phyloP scores from a whole-genome alignment of 306 rosid genomes.

The Corylus americana region DNA sequence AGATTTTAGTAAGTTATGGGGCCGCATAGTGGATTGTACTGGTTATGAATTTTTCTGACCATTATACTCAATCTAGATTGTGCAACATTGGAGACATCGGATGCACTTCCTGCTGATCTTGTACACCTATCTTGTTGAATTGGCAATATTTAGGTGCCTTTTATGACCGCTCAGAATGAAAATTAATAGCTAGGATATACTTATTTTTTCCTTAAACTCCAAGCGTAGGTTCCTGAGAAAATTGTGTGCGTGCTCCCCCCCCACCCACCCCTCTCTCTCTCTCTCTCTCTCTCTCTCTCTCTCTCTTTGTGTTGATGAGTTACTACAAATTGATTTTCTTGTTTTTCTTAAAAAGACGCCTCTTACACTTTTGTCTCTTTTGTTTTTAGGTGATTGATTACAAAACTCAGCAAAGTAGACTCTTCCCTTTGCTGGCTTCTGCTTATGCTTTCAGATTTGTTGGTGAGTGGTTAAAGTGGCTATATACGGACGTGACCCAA shows the following conservation, averaged over 20 bases:
- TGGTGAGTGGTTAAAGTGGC: slow-evolving; percentile 94
- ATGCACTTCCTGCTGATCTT: slow-evolving; percentile 14
- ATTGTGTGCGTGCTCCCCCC: background rate
- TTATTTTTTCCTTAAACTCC: background rate
- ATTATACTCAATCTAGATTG: background rate
- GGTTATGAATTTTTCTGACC: background rate
- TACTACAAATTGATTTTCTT: slow-evolving; percentile 20
- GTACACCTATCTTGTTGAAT: slow-evolving; percentile 8
- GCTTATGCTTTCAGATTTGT: slow-evolving; percentile 96
- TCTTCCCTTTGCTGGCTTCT: slow-evolving; percentile 96
- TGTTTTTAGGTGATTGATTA: slow-evolving; percentile 80
- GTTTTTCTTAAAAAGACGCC: background rate
- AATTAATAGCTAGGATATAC: slow-evolving; percentile 2
- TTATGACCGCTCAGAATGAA: background rate
- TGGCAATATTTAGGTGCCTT: slow-evolving; percentile 8
- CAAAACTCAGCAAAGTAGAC: slow-evolving; percentile 95
- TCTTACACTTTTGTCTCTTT: slow-evolving; percentile 34
- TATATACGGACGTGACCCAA: slow-evolving; percentile 79
- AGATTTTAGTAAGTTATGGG: background rate
- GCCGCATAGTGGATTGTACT: background rate
- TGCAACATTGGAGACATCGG: background rate
- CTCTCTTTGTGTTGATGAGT: background rate
- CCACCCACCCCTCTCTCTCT: background rate
- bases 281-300: background rate
- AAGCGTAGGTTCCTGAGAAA: background rate